Evolutionary conservation across 2,329 filamentous ascomycete genomes (phyloP).

Genomic region (Ophiostoma sp.): DNA sequence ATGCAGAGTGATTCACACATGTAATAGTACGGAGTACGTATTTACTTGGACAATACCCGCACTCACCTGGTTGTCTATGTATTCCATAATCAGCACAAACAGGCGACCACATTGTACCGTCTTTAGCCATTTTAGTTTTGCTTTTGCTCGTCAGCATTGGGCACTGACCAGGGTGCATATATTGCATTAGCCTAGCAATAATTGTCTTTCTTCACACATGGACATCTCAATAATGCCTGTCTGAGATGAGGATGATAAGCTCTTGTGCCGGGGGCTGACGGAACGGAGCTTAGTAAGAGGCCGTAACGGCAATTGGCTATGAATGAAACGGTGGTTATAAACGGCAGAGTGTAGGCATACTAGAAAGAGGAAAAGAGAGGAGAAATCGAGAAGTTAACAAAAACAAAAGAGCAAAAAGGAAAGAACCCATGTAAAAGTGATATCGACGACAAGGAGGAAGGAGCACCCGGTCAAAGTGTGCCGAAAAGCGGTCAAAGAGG

Average conservation of each 20-base stretch:
- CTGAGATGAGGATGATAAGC: neutral
- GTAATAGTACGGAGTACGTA: too few species aligned
- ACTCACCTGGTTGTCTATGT: neutral
- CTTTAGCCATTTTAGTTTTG: neutral
- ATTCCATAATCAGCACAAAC: neutral
- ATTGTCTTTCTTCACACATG: constrained; percentile 2
- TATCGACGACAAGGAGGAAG: neutral
- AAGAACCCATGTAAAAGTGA: neutral
- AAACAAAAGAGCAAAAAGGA: neutral
- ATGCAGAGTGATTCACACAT: constrained; percentile 3
- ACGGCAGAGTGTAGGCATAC: neutral
- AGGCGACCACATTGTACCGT: too few species aligned
- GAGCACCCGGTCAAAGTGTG: constrained; percentile 3
- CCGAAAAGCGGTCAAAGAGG: constrained; percentile 3
- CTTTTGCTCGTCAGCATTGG: neutral
- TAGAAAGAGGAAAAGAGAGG: neutral
- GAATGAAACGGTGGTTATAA: neutral
- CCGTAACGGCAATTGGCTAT: neutral
- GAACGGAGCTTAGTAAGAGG: neutral
- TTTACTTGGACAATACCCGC: too few species aligned
- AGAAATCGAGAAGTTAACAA: too few species aligned
- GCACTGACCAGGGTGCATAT: neutral
- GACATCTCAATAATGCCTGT: constrained; percentile 5
- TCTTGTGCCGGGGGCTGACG: neutral
- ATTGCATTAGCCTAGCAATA: neutral